Conservation (phyloP, 257 asterid genomes). For the Salvia hispanica region DNA sequence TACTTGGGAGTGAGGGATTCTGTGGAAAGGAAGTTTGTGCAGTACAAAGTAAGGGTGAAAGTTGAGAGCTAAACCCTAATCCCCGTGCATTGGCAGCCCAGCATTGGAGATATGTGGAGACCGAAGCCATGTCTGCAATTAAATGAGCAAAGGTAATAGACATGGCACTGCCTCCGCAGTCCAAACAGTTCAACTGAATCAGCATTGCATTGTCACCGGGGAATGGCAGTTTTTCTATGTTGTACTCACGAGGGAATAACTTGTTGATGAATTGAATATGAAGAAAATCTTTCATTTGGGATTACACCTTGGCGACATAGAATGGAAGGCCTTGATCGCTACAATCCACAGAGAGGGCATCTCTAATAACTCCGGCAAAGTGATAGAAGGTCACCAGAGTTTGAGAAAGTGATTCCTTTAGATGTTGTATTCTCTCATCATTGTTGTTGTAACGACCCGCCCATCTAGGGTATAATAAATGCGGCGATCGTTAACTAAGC, state of each 20-base stretch:
- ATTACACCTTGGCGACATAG: neutral
- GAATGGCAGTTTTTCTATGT: neutral
- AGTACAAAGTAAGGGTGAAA: neutral
- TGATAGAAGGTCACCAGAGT: conserved; percentile 18
- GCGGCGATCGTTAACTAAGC: no score
- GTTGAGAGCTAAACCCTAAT: neutral
- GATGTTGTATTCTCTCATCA: neutral
- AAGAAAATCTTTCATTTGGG: conserved; percentile 18
- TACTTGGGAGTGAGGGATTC: neutral
- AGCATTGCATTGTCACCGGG: neutral
- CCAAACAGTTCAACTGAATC: conserved; percentile 30
- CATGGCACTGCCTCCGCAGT: conserved; percentile 31
- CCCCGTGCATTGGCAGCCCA: conserved; percentile 19
- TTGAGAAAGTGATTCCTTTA: conserved; percentile 23
- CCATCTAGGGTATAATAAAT: no score
- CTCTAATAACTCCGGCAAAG: conserved; percentile 18
- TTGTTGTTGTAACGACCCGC: no score
- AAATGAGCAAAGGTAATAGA: conserved; percentile 12
- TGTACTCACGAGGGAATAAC: neutral
- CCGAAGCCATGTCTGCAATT: conserved; percentile 5
- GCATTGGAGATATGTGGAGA: conserved; percentile 11
- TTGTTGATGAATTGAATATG: neutral
- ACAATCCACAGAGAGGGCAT: conserved; percentile 7
- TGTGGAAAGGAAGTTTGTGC: conserved; percentile 24
- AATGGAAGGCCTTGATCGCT: conserved; percentile 27